Conservation (phyloP, 768 basidiomycete species). For the Mycena epipterygia region DNA sequence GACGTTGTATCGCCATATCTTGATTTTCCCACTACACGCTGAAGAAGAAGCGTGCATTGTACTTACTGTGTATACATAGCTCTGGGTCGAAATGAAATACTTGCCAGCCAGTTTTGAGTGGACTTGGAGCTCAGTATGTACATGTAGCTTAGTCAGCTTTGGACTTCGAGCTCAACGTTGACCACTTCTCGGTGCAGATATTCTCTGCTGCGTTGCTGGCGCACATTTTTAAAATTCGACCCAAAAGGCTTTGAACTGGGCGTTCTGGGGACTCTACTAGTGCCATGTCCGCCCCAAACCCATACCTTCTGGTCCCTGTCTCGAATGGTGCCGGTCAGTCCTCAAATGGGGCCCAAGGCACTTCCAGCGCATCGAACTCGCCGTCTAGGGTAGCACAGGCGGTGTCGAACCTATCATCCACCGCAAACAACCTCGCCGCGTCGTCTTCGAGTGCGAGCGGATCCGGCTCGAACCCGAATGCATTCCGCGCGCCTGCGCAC, state of each 20-base stretch:
- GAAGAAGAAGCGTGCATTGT: conserved; percentile 1
- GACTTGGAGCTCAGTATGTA: too few relatives aligned
- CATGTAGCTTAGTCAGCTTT: too few relatives aligned
- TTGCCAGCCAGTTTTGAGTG: too few relatives aligned
- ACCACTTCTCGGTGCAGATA: too few relatives aligned
- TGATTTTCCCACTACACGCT: background rate
- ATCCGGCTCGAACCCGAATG: conserved; percentile 20
- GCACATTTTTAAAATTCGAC: too few relatives aligned
- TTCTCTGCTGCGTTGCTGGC: too few relatives aligned
- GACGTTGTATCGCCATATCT: too few relatives aligned
- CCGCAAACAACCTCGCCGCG: conserved; percentile 32
- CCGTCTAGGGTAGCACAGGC: conserved; percentile 18
- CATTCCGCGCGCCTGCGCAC: conserved; percentile 83
- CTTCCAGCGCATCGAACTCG: background rate
- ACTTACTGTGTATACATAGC: background rate
- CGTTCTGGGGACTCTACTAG: background rate
- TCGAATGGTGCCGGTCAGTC: background rate
- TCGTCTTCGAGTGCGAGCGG: conserved; percentile 23
- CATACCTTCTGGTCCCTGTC: conserved; percentile 19
- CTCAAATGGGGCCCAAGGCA: background rate
- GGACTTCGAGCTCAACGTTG: too few relatives aligned
- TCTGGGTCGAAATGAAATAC: background rate
- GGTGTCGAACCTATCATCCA: conserved; percentile 29
- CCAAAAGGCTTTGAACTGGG: background rate
- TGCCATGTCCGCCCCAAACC: conserved; percentile 1